Evolutionary conservation across 2,329 filamentous ascomycete genomes (phyloP), one percentile per base, ranked within the genome.

Genomic region (Neophaeococcomyces mojaviensis): DNA sequence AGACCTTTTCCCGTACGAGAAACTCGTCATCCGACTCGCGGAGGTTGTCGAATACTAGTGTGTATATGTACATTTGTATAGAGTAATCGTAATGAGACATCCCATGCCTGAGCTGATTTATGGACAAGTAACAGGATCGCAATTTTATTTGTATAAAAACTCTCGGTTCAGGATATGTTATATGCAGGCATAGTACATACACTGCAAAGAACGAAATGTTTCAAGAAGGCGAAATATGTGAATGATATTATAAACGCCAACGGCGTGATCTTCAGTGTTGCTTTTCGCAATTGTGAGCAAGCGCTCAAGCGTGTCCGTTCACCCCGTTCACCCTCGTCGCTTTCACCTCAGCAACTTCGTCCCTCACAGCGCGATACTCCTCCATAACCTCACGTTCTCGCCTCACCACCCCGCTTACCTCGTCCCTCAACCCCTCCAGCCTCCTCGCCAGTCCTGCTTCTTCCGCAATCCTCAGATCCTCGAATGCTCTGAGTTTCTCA

Each of bases 361-460:
- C 86, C 66, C 78, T 87, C 49, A 81, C 78, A 53, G 69, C 71
- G 56, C 86, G 77, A 62, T 92, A 98, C 58, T 84, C 64, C 53
- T 96, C 88, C 67, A 98, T 92, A 5, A 88, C 88, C 67, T 96
- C 88, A 48, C 89, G 76, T 70, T 97, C 90, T 52, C 90, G 74
- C 57, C 79, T 79, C 55, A 81, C 86, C 8, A 97, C 77, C 57
- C 86, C 86, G 5, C 73, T 77, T 18, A 95, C 88, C 63, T 96
- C 88, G n/a, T 86, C 83, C 41, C 88, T 78, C 47, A 96, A 68
- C 9, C 75, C 74, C 55, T 84, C 85, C 43, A 97, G 68, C 24
- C 92, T 76, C 46, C 80, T 76, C 37, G 73, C 71, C 48, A 96
- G 75, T 0, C 84, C 86, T 4, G 82, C 81, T 51, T 90, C 81